Percentiles rank a stretch among this genome's conserved stretches.
phyloP scores from a whole-genome alignment of 2,329 filamentous ascomycete species.

The Talaromyces sp. region DNA sequence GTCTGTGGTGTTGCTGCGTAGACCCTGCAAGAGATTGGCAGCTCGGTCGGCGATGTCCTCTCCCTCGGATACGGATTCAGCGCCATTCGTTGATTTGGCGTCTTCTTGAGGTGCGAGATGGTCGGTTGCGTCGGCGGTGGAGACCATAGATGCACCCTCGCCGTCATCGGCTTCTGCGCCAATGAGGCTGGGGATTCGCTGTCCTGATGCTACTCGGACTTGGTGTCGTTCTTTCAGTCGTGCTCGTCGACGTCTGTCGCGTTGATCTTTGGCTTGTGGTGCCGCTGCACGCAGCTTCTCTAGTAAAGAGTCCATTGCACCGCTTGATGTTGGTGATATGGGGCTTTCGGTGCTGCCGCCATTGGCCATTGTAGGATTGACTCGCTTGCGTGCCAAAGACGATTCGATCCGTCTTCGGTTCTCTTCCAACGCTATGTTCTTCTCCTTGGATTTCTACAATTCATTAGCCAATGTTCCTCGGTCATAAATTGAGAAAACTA shows the following conservation, averaged over 20 bases:
- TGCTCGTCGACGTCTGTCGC: slow-evolving; percentile 81
- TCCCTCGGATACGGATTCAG: slow-evolving; percentile 45
- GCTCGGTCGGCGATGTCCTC: slow-evolving; percentile 83
- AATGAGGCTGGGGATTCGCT: slow-evolving; percentile 72
- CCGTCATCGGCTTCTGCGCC: slow-evolving; percentile 50
- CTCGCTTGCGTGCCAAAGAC: slow-evolving; percentile 80
- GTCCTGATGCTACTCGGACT: slow-evolving; percentile 82
- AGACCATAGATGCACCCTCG: slow-evolving; percentile 37
- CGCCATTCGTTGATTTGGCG: slow-evolving; percentile 32
- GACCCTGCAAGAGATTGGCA: slow-evolving; percentile 76
- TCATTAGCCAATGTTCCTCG: not conserved
- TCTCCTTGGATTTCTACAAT: slow-evolving; percentile 74
- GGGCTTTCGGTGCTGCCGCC: slow-evolving; percentile 50
- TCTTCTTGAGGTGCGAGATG: slow-evolving; percentile 49
- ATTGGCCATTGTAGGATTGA: slow-evolving; percentile 63
- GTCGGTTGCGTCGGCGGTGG: slow-evolving; percentile 37
- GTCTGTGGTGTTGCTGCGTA: slow-evolving; percentile 60
- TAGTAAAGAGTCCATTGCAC: slow-evolving; percentile 92
- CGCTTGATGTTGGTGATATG: slow-evolving; percentile 68
- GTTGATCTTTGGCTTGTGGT: slow-evolving; percentile 81
- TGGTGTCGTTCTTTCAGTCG: slow-evolving; percentile 87
- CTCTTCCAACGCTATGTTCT: slow-evolving; percentile 83
- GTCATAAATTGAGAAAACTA: not conserved
- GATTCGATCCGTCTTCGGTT: slow-evolving; percentile 79
- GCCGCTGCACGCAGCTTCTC: slow-evolving; percentile 93